Conservation (phyloP, 2,329 filamentous ascomycete genomes). For the Tolypocladium endophyticum region DNA sequence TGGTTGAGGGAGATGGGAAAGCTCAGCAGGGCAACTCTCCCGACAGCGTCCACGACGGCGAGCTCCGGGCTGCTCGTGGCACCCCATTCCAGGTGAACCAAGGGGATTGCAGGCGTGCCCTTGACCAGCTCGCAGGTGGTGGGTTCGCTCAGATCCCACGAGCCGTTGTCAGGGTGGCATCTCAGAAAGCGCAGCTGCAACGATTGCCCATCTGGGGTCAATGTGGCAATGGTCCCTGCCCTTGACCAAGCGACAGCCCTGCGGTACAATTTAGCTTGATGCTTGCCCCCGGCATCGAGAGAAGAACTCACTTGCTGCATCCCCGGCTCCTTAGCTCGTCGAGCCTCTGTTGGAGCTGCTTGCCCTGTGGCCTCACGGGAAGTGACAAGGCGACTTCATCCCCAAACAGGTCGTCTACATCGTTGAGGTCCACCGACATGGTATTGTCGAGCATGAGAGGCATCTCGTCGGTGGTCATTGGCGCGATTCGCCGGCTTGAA, state of each 20-base stretch:
- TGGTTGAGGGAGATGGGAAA: conserved; percentile 66
- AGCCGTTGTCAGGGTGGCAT: conserved; percentile 56
- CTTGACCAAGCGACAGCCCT: conserved; percentile 85
- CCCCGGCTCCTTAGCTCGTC: conserved; percentile 68
- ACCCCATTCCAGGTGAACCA: conserved; percentile 79
- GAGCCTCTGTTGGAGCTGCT: conserved; percentile 60
- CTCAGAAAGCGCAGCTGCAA: conserved; percentile 66
- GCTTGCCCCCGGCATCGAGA: background rate
- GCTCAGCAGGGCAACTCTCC: conserved; percentile 64
- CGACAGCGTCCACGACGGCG: conserved; percentile 70
- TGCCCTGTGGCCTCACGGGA: conserved; percentile 32
- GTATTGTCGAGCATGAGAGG: conserved; percentile 29
- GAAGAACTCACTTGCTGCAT: conserved; percentile 62
- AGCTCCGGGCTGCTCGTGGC: conserved; percentile 63
- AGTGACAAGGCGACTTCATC: conserved; percentile 53
- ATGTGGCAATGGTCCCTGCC: conserved; percentile 72
- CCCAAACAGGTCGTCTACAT: conserved; percentile 67
- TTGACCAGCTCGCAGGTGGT: conserved; percentile 51
- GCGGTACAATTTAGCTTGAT: background rate
- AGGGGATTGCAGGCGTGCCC: conserved; percentile 50
- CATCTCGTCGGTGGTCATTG: conserved; percentile 29
- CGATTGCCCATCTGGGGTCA: conserved; percentile 59
- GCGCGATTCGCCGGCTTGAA: background rate
- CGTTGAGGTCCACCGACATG: conserved; percentile 42
- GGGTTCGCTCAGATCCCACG: conserved; percentile 69